Conservation (phyloP, 2,329 filamentous ascomycete genomes). For the Fusarium sororula region DNA sequence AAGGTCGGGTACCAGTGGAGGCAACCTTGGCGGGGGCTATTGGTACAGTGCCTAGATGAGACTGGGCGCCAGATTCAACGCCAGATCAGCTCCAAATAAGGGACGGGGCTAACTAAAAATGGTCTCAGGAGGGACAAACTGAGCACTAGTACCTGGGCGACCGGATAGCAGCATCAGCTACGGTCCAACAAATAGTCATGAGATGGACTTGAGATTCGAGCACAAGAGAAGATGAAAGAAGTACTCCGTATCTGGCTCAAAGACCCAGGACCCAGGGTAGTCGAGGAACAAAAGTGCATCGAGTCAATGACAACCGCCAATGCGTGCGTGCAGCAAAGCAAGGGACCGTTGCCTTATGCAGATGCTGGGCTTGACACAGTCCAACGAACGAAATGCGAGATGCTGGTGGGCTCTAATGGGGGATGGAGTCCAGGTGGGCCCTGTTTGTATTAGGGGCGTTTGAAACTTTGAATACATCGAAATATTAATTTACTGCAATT, state of each 20-base stretch:
- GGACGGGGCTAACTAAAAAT: conserved; percentile 10
- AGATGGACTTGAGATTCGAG: neutral
- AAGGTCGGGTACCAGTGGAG: conserved; percentile 26
- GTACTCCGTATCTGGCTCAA: neutral
- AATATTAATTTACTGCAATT: conserved; percentile 32
- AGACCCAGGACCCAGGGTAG: neutral
- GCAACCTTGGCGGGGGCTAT: conserved; percentile 17
- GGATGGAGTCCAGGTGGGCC: conserved; percentile 21
- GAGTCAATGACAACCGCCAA: conserved; percentile 11
- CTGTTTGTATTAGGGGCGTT: conserved; percentile 34
- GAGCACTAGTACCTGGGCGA: conserved; percentile 9
- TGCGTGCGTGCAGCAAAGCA: neutral
- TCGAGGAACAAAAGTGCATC: neutral
- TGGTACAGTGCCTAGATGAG: conserved; percentile 1
- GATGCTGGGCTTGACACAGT: conserved; percentile 4
- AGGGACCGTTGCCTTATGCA: conserved; percentile 15
- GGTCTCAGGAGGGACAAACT: conserved; percentile 10
- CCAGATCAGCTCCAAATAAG: conserved; percentile 26
- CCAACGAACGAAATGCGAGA: conserved; percentile 26
- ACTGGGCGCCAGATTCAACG: conserved; percentile 7
- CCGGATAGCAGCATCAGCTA: conserved; percentile 15
- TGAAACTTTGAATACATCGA: conserved; percentile 26
- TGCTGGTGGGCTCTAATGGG: conserved; percentile 25
- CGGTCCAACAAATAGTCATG: neutral
- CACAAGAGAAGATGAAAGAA: neutral